phyloP scores from a whole-genome alignment of 2,329 filamentous ascomycete genomes.

The Neurospora sp. region DNA sequence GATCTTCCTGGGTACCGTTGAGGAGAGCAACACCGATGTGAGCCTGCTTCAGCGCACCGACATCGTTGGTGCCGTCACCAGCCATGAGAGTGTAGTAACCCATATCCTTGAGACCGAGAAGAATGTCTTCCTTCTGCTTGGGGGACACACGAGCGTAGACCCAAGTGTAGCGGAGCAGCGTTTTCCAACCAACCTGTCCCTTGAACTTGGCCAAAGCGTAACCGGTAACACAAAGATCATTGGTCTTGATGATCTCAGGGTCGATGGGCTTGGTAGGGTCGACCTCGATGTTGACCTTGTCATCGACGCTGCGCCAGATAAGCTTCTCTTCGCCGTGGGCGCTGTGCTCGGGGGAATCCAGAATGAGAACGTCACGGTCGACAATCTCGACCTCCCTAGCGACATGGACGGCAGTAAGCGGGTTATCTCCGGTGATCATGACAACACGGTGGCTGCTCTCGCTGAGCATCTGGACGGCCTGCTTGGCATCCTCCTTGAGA shows the following conservation, averaged over 20 bases:
- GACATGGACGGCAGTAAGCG: conserved; percentile 90
- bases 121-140: conserved; percentile 97
- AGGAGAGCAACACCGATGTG: conserved; percentile 94
- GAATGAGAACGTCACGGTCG: conserved; percentile 85
- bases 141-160: conserved; percentile 97
- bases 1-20: conserved; percentile 86
- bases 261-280: conserved; percentile 77
- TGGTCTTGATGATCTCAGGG: conserved; percentile 66
- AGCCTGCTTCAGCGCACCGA: conserved; percentile 94
- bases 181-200: conserved; percentile 63
- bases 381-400: conserved; percentile 95
- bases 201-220: conserved; percentile 88
- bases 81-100: conserved; percentile 99
- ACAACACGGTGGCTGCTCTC: conserved; percentile 97
- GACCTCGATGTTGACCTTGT: conserved; percentile 76
- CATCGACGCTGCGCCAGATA: conserved; percentile 92
- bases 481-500: conserved; percentile 90
- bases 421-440: conserved; percentile 99
- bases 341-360: conserved; percentile 90
- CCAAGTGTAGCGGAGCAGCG: conserved; percentile 83
- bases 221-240: conserved; percentile 92
- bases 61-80: conserved; percentile 96
- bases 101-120: conserved; percentile 91
- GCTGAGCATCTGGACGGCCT: conserved; percentile 92
- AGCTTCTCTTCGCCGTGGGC: conserved; percentile 68